Percentiles rank a stretch among this genome's conserved stretches.
Conservation (phyloP, 106 monocot species). For the Dioscorea alata region DNA sequence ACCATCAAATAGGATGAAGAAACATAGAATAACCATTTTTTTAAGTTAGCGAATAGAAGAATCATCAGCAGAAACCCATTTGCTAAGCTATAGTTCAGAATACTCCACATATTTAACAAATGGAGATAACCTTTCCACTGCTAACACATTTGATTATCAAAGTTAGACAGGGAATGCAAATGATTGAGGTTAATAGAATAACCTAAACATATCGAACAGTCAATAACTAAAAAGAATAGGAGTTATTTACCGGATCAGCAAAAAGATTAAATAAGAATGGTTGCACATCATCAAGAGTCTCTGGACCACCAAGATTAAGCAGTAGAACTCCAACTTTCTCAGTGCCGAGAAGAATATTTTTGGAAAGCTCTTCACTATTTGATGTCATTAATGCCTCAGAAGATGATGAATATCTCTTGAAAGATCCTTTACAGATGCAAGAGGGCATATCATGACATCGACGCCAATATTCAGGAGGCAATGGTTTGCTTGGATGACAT, state of each 20-base stretch:
- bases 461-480: conserved; percentile 20
- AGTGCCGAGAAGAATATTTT: conserved; percentile 36
- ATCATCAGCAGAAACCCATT: too few relatives aligned
- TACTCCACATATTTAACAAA: too few relatives aligned
- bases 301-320: conserved; percentile 96
- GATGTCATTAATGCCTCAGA: conserved; percentile 61
- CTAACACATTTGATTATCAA: too few relatives aligned
- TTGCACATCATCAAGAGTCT: conserved; percentile 96
- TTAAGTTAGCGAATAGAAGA: too few relatives aligned
- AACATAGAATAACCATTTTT: too few relatives aligned
- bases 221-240: background rate
- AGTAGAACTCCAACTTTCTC: conserved; percentile 87
- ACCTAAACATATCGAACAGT: background rate
- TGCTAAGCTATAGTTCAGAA: too few relatives aligned
- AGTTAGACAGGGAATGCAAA: too few relatives aligned
- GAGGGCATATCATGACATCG: conserved; percentile 20
- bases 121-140: too few relatives aligned
- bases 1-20: too few relatives aligned
- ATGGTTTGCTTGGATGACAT: conserved; percentile 16
- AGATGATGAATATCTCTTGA: conserved; percentile 40
- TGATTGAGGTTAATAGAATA: too few relatives aligned
- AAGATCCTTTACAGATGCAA: conserved; percentile 6
- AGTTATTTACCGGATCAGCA: conserved; percentile 75
- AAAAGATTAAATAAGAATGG: conserved; percentile 98
- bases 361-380: conserved; percentile 27